A percentile compares a stretch with the other conserved stretches of the same genome.
Conservation (phyloP, 768 basidiomycete species). For the Podaxis sp. region DNA sequence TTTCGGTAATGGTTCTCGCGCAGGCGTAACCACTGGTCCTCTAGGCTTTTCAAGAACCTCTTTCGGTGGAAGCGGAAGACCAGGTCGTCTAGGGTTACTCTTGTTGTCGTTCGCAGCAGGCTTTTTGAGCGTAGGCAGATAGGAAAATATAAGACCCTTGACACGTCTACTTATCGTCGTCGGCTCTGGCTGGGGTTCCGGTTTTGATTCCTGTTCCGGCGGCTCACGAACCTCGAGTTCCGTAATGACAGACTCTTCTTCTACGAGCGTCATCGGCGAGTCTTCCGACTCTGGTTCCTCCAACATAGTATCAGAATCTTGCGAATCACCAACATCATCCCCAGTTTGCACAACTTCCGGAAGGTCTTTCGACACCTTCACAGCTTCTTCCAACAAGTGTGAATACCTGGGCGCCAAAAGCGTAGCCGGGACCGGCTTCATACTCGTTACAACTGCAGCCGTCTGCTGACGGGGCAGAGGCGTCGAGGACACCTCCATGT, state of each 20-base stretch:
- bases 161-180: conserved; percentile 44
- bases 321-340: not conserved
- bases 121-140: conserved; percentile 49
- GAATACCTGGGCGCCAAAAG: conserved; percentile 53
- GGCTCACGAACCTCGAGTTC: not conserved
- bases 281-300: conserved; percentile 3
- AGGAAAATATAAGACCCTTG: conserved; percentile 57
- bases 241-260: not conserved
- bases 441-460: conserved; percentile 10
- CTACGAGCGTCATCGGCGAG: conserved; percentile 4
- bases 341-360: not conserved
- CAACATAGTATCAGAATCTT: not conserved
- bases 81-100: conserved; percentile 24
- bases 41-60: conserved; percentile 46
- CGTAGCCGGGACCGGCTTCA: conserved; percentile 31
- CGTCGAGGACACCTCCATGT: conserved; percentile 27
- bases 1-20: conserved; percentile 41
- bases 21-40: conserved; percentile 57
- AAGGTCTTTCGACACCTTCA: conserved; percentile 29
- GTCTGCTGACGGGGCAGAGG: conserved; percentile 18
- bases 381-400: conserved; percentile 53
- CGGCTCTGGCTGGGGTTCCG: conserved; percentile 12
- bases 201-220: not conserved
- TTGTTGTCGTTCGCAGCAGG: conserved; percentile 20
- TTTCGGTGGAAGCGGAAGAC: conserved; percentile 53